These are phyloP conservation scores for Microdochium bolleyi DNA, from an alignment of 2,329 filamentous ascomycete genomes.

Conservation along the genomic window DNA sequence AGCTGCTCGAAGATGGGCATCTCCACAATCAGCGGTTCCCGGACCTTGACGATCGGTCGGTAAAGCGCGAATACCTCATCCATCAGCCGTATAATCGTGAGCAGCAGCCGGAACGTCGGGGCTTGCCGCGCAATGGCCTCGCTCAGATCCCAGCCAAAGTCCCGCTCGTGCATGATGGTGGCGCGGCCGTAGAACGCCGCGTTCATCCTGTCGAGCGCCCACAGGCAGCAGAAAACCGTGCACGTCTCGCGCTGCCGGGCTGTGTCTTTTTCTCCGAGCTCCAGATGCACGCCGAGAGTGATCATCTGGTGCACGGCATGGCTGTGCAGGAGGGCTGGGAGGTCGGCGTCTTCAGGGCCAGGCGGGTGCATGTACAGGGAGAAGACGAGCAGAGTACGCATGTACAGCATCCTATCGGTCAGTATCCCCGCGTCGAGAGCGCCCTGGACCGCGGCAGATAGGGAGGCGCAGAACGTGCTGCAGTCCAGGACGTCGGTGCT, in stretches of 20 bases:
- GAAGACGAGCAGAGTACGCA: conserved; percentile 44
- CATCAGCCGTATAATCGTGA: conserved; percentile 45
- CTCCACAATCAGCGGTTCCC: conserved; percentile 40
- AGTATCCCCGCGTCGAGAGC: conserved; percentile 46
- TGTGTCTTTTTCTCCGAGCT: conserved; percentile 16
- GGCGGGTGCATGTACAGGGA: conserved; percentile 53
- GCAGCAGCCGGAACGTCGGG: conserved; percentile 48
- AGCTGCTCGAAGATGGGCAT: conserved; percentile 49
- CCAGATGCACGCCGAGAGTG: conserved; percentile 47
- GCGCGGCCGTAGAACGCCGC: conserved; percentile 53
- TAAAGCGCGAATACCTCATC: conserved; percentile 55
- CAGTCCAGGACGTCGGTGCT: conserved; percentile 30
- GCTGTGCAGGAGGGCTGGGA: conserved; percentile 43
- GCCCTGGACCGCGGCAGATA: conserved; percentile 39
- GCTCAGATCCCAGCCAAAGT: conserved; percentile 46
- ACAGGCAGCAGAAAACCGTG: conserved; percentile 47
- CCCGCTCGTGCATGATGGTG: conserved; percentile 51
- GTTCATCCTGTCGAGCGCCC: conserved; percentile 53
- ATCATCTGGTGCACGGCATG: conserved; percentile 50
- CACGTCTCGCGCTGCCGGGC: conserved; percentile 28
- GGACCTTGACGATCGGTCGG: conserved; percentile 41
- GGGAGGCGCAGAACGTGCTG: conserved; percentile 36
- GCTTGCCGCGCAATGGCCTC: conserved; percentile 40
- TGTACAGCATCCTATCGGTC: conserved; percentile 44
- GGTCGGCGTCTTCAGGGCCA: conserved; percentile 43